phyloP scores from a whole-genome alignment of 2,329 filamentous ascomycete genomes.

The Colletotrichum sublineola region DNA sequence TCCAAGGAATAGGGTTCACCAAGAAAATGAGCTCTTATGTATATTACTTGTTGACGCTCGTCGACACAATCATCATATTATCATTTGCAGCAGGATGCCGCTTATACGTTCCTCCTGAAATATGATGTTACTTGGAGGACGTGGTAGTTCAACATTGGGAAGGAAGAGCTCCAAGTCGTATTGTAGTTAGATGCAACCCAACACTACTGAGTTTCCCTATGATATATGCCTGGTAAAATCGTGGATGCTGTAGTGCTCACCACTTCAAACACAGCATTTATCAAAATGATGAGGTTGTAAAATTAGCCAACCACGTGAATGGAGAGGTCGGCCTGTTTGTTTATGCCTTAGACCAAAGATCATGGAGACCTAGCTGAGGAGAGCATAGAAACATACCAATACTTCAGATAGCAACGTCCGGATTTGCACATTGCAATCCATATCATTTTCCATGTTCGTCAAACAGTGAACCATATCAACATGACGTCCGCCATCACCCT shows the following conservation, averaged over 20 bases:
- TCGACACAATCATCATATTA: neutral
- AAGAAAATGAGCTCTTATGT: neutral
- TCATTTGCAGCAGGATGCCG: neutral
- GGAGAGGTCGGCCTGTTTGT: neutral
- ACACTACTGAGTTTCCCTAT: no score
- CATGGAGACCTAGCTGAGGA: neutral
- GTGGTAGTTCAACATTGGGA: no score
- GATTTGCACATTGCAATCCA: neutral
- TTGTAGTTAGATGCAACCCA: neutral
- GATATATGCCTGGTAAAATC: neutral
- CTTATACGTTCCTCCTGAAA: no score
- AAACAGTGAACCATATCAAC: neutral
- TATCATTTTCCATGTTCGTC: neutral
- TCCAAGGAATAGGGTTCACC: no score
- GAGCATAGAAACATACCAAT: neutral
- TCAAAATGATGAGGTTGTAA: neutral
- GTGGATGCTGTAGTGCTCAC: neutral
- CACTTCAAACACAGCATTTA: no score
- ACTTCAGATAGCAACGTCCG: neutral
- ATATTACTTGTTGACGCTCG: neutral
- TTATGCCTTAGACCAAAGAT: neutral
- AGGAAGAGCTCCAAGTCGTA: neutral
- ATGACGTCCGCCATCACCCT: neutral
- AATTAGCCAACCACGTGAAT: no score
- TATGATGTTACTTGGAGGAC: no score